These are phyloP conservation scores for Boletus fagicola DNA, from an alignment of 768 basidiomycete genomes.

Conservation along the genomic window DNA sequence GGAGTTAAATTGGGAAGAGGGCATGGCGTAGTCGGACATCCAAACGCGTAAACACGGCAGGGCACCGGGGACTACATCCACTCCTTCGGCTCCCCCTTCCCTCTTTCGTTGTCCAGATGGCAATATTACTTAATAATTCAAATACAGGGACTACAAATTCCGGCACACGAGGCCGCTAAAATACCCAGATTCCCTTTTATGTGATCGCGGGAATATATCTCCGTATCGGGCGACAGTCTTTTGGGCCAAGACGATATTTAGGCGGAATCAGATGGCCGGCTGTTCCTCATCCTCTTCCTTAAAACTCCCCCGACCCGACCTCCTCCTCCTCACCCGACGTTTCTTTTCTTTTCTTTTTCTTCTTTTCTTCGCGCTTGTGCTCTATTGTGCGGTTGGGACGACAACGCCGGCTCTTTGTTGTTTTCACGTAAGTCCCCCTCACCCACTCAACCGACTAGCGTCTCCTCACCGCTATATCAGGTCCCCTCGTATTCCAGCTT, in stretches of 20 bases:
- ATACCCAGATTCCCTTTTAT: conserved; percentile 21
- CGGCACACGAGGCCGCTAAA: conserved; percentile 34
- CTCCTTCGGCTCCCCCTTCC: conserved; percentile 7
- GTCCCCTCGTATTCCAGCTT: conserved; percentile 35
- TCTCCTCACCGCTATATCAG: conserved; percentile 15
- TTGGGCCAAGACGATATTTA: conserved; percentile 31
- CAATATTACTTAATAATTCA: conserved; percentile 32
- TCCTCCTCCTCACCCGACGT: conserved; percentile 41
- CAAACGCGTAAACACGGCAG: conserved; percentile 20
- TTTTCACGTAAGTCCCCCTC: conserved; percentile 32
- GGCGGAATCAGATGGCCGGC: conserved; percentile 29
- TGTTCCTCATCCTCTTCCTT: conserved; percentile 31
- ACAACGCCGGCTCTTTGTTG: conserved; percentile 31
- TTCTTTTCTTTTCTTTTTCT: conserved; percentile 32
- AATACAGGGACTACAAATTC: conserved; percentile 33
- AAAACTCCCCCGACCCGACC: conserved; percentile 22
- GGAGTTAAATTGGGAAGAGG: conserved; percentile 21
- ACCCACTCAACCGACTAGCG: neutral
- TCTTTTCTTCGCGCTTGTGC: conserved; percentile 29
- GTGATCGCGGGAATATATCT: neutral
- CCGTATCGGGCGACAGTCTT: conserved; percentile 16
- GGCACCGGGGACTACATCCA: conserved; percentile 29
- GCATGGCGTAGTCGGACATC: conserved; percentile 18
- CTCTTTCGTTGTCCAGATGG: conserved; percentile 14
- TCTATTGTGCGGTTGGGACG: conserved; percentile 36